Evolutionary conservation across 805 yeast genomes (phyloP).

Genomic region (Zygosaccharomyces lentus): DNA sequence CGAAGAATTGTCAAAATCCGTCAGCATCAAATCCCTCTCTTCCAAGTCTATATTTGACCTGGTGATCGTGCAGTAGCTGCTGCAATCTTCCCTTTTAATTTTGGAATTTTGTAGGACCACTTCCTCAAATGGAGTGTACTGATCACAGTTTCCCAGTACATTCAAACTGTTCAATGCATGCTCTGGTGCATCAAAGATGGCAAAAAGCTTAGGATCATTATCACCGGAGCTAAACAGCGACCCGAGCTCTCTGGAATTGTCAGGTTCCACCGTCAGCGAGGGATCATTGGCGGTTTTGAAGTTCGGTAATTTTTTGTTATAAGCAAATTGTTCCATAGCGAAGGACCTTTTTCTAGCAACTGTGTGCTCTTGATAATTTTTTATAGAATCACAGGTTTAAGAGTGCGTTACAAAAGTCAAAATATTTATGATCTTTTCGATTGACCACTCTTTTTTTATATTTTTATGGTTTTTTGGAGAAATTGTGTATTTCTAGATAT

Average conservation of each 20-base stretch:
- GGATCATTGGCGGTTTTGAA: slow-evolving; percentile 8
- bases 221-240: slow-evolving; percentile 9
- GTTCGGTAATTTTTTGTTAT: slow-evolving; percentile 1
- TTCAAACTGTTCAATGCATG: slow-evolving; percentile 3
- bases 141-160: slow-evolving; percentile 6
- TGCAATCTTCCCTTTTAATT: slow-evolving; percentile 3
- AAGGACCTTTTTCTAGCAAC: slow-evolving; percentile 1
- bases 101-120: background rate
- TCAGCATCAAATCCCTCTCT: slow-evolving; percentile 9
- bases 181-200: slow-evolving; percentile 12
- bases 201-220: slow-evolving; percentile 8
- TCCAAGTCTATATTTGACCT: slow-evolving; percentile 5
- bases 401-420: slow-evolving; percentile 1
- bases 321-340: slow-evolving; percentile 9
- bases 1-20: slow-evolving; percentile 11
- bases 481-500: background rate
- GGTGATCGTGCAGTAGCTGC: slow-evolving; percentile 13
- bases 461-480: background rate
- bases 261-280: slow-evolving; percentile 6
- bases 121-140: slow-evolving; percentile 5
- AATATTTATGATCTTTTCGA: slow-evolving; percentile 2
- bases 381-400: background rate
- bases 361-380: background rate
- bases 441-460: slow-evolving; percentile 5
- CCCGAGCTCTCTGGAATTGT: slow-evolving; percentile 7